Evolutionary conservation across 345 rosid genomes (phyloP).

Genomic region (Melaleuca quinquenervia): DNA sequence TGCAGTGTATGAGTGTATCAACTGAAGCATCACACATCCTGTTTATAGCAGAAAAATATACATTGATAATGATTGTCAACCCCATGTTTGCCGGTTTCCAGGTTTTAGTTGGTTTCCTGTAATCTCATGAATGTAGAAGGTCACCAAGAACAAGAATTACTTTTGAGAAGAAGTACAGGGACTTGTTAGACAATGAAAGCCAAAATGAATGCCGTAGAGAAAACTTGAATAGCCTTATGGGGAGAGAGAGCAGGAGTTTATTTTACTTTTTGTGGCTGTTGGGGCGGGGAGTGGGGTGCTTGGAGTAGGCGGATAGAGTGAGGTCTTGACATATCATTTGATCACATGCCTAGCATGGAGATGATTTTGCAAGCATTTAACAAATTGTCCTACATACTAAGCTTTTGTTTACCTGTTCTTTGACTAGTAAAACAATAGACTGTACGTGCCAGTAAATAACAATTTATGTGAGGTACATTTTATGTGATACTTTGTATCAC

Average conservation of each 20-base stretch:
- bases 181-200: background rate
- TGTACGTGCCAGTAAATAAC: no score
- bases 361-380: background rate
- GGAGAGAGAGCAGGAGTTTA: background rate
- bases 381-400: background rate
- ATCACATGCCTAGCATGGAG: background rate
- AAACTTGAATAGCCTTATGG: background rate
- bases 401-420: background rate
- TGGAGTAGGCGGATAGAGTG: background rate
- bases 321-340: background rate
- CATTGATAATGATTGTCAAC: background rate
- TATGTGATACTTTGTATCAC: no score
- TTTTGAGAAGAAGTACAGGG: background rate
- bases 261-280: no score
- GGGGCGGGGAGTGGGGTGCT: background rate
- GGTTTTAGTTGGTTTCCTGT: background rate
- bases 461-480: no score
- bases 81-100: background rate
- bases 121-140: background rate
- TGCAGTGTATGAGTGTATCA: background rate
- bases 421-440: no score
- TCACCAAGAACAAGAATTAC: background rate
- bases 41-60: background rate
- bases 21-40: background rate
- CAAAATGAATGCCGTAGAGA: background rate